phyloP scores from a whole-genome alignment of 75 land plant species.

The Isoetes taiwanensis region DNA sequence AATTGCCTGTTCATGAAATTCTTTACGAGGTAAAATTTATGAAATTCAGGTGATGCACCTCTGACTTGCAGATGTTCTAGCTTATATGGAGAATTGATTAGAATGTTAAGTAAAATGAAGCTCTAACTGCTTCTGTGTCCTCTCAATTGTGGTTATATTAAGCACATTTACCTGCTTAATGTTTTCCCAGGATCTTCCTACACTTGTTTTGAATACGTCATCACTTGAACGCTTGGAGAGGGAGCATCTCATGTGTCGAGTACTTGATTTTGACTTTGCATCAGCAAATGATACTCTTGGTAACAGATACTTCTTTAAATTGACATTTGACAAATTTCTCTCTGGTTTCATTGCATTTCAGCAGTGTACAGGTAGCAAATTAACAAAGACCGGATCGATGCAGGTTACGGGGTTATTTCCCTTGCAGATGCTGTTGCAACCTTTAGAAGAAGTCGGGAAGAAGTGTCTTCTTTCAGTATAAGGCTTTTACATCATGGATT shows the following conservation, averaged over 20 bases:
- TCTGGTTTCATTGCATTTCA: too few relatives aligned
- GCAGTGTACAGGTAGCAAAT: too few relatives aligned
- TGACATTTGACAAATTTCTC: not conserved
- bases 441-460: slow-evolving; percentile 24
- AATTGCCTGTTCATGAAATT: too few relatives aligned
- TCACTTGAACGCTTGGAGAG: slow-evolving; percentile 32
- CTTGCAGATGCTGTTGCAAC: slow-evolving; percentile 27
- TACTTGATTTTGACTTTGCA: slow-evolving; percentile 25
- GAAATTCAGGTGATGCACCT: too few relatives aligned
- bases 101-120: too few relatives aligned
- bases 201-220: slow-evolving; percentile 27
- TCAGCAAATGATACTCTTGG: slow-evolving; percentile 20
- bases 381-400: not conserved
- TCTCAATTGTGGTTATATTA: too few relatives aligned
- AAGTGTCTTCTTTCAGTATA: slow-evolving; percentile 19
- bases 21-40: too few relatives aligned
- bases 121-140: too few relatives aligned
- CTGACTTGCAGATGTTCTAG: too few relatives aligned
- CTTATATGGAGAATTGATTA: too few relatives aligned
- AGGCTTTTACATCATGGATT: slow-evolving; percentile 29
- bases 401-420: slow-evolving; percentile 34
- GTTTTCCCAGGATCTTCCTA: slow-evolving; percentile 36
- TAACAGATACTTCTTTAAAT: not conserved
- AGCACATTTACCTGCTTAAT: too few relatives aligned
- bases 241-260: slow-evolving; percentile 32